Evolutionary conservation across 345 rosid species (phyloP).

Genomic region (Citrus maxima): DNA sequence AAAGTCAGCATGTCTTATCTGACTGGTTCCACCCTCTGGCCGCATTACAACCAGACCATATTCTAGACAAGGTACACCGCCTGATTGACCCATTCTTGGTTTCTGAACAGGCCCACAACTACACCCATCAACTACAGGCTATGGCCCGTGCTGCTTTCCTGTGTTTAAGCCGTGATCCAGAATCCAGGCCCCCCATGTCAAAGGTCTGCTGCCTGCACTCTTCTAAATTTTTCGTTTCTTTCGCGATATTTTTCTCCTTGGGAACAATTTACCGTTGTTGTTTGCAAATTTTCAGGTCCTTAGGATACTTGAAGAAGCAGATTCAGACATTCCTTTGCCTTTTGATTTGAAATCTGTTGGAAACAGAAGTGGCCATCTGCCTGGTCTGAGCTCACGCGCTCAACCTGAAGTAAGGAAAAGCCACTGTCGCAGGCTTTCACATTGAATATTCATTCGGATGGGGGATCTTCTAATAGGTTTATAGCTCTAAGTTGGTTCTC

Average conservation of each 20-base stretch:
- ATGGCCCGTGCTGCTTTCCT: constrained; percentile 42
- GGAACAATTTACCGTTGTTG: background rate
- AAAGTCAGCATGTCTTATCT: constrained; percentile 35
- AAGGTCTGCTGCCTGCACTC: constrained; percentile 29
- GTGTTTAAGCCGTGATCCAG: constrained; percentile 50
- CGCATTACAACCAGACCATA: constrained; percentile 31
- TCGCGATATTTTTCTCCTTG: background rate
- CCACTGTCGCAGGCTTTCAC: constrained; percentile 54
- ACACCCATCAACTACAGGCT: constrained; percentile 40
- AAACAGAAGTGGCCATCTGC: constrained; percentile 57
- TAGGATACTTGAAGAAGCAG: constrained; percentile 61
- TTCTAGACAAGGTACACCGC: constrained; percentile 22
- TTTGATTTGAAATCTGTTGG: constrained; percentile 53
- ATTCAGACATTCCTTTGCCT: constrained; percentile 30
- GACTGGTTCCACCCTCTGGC: constrained; percentile 47
- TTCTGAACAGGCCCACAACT: constrained; percentile 22
- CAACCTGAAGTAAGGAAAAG: constrained; percentile 27
- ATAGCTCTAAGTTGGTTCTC: background rate
- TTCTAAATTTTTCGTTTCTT: no score
- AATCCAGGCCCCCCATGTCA: constrained; percentile 56
- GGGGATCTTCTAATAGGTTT: background rate
- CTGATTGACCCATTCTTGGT: constrained; percentile 44
- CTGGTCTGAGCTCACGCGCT: constrained; percentile 31
- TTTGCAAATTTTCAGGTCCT: constrained; percentile 28
- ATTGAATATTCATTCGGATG: background rate